Evolutionary conservation across 352 stramenopile genomes (phyloP).

Genomic region (Phytophthora sp.): DNA sequence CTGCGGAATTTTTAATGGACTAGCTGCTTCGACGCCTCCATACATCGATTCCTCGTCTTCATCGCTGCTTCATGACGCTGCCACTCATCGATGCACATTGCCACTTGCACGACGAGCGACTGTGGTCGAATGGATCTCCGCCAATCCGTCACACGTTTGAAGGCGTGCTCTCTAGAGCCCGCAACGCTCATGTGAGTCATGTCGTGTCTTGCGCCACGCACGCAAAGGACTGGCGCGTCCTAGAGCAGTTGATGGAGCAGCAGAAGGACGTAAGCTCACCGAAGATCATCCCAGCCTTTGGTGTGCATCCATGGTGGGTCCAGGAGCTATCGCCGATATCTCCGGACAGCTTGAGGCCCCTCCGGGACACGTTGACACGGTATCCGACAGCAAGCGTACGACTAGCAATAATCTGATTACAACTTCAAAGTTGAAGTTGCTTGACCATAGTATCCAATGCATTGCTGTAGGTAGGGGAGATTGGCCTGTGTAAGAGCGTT

Average conservation of each 20-base stretch:
- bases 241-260: conserved; percentile 51
- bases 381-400: conserved; percentile 60
- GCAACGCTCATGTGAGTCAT: conserved; percentile 47
- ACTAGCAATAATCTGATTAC: conserved; percentile 20
- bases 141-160: conserved; percentile 29
- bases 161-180: conserved; percentile 46
- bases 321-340: conserved; percentile 13
- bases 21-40: neutral
- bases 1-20: conserved; percentile 2
- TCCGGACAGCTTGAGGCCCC: conserved; percentile 38
- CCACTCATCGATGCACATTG: conserved; percentile 69
- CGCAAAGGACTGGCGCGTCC: conserved; percentile 59
- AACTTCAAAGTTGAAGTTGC: conserved; percentile 37
- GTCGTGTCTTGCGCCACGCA: conserved; percentile 69
- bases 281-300: conserved; percentile 63
- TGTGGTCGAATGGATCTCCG: conserved; percentile 25
- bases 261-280: conserved; percentile 6
- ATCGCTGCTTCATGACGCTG: conserved; percentile 25
- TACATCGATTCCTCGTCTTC: conserved; percentile 1
- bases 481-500: conserved; percentile 77
- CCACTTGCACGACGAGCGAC: conserved; percentile 68
- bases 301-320: conserved; percentile 82
- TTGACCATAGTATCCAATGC: conserved; percentile 17
- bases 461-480: conserved; percentile 66
- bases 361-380: conserved; percentile 42